These are phyloP conservation scores for Clohesyomyces aquaticus DNA, from an alignment of 495 filamentous ascomycete genomes.

Conservation along the genomic window DNA sequence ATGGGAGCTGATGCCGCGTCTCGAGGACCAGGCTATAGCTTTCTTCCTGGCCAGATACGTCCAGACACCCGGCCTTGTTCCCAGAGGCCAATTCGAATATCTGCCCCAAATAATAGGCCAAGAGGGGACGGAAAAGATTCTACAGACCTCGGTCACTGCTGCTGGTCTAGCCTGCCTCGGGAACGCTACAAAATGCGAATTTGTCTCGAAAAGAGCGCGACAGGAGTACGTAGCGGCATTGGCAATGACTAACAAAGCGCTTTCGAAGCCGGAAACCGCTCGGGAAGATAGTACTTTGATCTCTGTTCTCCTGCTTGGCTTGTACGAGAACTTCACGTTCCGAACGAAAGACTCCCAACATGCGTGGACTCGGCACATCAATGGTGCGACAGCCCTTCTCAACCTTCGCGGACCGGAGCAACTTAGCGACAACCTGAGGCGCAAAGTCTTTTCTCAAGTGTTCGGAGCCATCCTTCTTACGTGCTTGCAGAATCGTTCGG, in stretches of 20 bases:
- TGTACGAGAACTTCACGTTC: conserved; percentile 34
- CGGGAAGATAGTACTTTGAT: conserved; percentile 27
- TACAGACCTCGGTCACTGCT: conserved; percentile 24
- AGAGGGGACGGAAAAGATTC: conserved; percentile 6
- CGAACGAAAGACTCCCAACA: conserved; percentile 24
- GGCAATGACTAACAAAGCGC: conserved; percentile 25
- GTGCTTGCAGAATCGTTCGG: conserved; percentile 7
- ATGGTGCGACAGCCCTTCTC: conserved; percentile 31
- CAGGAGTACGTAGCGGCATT: conserved; percentile 25
- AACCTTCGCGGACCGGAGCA: conserved; percentile 19
- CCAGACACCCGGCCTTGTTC: conserved; percentile 6
- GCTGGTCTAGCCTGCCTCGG: conserved; percentile 26
- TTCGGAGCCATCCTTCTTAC: conserved; percentile 26
- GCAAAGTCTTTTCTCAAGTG: conserved; percentile 31
- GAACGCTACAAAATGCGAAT: conserved; percentile 6
- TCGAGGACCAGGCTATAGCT: conserved; percentile 19
- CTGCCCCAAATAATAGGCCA: conserved; percentile 9
- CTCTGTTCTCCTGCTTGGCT: conserved; percentile 30
- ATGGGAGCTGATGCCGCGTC: conserved; percentile 1
- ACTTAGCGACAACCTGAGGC: conserved; percentile 15
- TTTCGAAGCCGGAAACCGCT: conserved; percentile 7
- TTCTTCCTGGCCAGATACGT: conserved; percentile 30
- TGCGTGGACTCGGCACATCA: conserved; percentile 26
- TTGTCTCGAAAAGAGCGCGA: conserved; percentile 19
- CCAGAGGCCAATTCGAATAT: conserved; percentile 24